phyloP scores from a whole-genome alignment of 441 rosid genomes.

The Aquilaria agallochum region DNA sequence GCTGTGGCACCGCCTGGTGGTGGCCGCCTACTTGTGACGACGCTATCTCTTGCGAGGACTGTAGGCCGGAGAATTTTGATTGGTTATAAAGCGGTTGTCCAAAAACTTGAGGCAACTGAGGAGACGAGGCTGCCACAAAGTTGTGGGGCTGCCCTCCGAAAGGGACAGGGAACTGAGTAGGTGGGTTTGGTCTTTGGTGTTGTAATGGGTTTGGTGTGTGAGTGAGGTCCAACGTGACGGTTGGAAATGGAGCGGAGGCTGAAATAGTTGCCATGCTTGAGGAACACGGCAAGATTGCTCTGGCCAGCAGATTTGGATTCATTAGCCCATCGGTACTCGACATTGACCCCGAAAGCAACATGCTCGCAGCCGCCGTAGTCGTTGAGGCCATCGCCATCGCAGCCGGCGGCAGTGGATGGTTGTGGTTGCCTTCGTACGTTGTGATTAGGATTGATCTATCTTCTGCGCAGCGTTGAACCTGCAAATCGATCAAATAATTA shows the following conservation, averaged over 20 bases:
- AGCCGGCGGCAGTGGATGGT: slow-evolving; percentile 87
- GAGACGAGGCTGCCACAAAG: slow-evolving; percentile 15
- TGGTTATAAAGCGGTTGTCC: slow-evolving; percentile 52
- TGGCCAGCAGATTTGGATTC: slow-evolving; percentile 71
- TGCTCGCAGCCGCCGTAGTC: slow-evolving; percentile 76
- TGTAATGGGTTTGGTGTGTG: slow-evolving; percentile 50
- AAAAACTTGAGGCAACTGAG: slow-evolving; percentile 42
- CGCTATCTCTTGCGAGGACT: slow-evolving; percentile 40
- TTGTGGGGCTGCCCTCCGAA: slow-evolving; percentile 35
- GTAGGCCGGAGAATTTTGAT: slow-evolving; percentile 69
- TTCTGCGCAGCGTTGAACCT: slow-evolving; percentile 98
- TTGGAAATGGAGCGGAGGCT: slow-evolving; percentile 76
- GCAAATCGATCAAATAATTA: slow-evolving; percentile 7
- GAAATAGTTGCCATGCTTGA: slow-evolving; percentile 71
- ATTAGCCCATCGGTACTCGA: slow-evolving; percentile 80
- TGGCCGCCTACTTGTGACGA: slow-evolving; percentile 23
- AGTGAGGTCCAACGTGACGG: slow-evolving; percentile 72
- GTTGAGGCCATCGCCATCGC: slow-evolving; percentile 96
- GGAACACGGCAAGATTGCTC: slow-evolving; percentile 74
- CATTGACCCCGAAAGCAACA: slow-evolving; percentile 90
- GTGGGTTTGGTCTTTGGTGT: slow-evolving; percentile 25
- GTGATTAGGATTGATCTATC: slow-evolving; percentile 76
- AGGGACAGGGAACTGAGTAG: slow-evolving; percentile 35
- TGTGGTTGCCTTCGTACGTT: slow-evolving; percentile 92
- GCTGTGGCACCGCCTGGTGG: slow-evolving; percentile 11